A percentile compares a stretch with the other conserved stretches of the same genome.
Evolutionary conservation across 1,284 basidiomycete genomes (phyloP).

Genomic region (Moesziomyces parantarcticus): DNA sequence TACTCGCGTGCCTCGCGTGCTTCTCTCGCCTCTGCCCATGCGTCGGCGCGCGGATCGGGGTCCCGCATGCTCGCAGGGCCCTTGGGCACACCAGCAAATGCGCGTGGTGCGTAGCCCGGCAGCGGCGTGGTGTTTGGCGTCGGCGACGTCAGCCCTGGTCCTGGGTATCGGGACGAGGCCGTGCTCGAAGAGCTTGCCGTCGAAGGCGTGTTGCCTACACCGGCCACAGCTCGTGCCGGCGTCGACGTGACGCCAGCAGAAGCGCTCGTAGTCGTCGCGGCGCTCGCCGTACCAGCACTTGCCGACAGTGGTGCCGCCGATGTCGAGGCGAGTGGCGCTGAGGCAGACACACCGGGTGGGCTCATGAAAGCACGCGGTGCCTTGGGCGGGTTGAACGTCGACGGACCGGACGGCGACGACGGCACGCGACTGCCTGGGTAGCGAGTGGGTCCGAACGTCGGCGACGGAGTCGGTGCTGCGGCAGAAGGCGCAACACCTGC

Average conservation of each 20-base stretch:
- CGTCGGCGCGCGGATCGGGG: slow-evolving; percentile 30
- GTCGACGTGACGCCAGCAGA: slow-evolving; percentile 11
- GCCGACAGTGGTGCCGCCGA: neutral
- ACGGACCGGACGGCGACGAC: slow-evolving; percentile 24
- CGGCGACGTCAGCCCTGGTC: slow-evolving; percentile 16
- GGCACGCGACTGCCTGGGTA: slow-evolving; percentile 18
- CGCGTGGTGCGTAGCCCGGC: slow-evolving; percentile 21
- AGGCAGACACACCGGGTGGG: slow-evolving; percentile 7
- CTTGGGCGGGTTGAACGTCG: slow-evolving; percentile 40
- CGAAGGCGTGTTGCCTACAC: slow-evolving; percentile 29
- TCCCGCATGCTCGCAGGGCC: slow-evolving; percentile 56
- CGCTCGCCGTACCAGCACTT: neutral
- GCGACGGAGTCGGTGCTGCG: slow-evolving; percentile 21
- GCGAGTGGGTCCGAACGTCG: slow-evolving; percentile 22
- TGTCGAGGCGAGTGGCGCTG: neutral
- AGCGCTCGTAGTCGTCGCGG: neutral
- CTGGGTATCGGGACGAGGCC: slow-evolving; percentile 15
- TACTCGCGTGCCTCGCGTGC: slow-evolving; percentile 19
- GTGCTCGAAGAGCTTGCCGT: slow-evolving; percentile 23
- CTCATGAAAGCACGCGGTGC: slow-evolving; percentile 46
- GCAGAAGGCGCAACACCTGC: neutral
- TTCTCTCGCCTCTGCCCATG: slow-evolving; percentile 33
- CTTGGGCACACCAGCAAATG: slow-evolving; percentile 52
- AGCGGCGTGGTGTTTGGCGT: slow-evolving; percentile 18
- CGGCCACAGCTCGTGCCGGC: slow-evolving; percentile 18